These are phyloP conservation scores for Plasmopara viticola DNA, from an alignment of 352 stramenopile species.

Conservation along the genomic window DNA sequence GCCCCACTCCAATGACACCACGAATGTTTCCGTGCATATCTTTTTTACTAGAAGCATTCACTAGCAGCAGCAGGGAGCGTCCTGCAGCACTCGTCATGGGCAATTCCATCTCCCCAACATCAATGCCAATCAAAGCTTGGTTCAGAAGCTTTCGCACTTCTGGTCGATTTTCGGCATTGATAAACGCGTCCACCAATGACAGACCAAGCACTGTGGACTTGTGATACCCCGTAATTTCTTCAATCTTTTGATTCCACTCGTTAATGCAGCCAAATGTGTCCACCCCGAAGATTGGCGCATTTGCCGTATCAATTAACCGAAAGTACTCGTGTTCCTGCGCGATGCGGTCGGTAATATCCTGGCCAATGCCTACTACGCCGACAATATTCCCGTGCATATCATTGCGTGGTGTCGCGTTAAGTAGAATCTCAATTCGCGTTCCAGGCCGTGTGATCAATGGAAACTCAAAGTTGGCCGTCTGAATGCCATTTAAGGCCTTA, in stretches of 20 bases:
- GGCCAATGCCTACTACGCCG: constrained; percentile 80
- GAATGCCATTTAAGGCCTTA: constrained; percentile 60
- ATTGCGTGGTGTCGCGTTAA: constrained; percentile 67
- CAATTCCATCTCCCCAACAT: constrained; percentile 65
- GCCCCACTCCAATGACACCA: constrained; percentile 81
- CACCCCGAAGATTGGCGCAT: constrained; percentile 69
- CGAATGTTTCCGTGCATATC: constrained; percentile 84
- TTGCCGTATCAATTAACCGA: constrained; percentile 66
- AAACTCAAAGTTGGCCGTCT: constrained; percentile 86
- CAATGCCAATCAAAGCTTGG: constrained; percentile 58
- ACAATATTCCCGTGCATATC: constrained; percentile 75
- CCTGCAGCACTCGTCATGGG: constrained; percentile 51
- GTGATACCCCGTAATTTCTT: constrained; percentile 65
- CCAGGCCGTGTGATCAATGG: constrained; percentile 67
- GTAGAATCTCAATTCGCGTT: constrained; percentile 67
- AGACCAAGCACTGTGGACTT: constrained; percentile 49
- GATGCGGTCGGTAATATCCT: constrained; percentile 79
- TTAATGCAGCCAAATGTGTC: constrained; percentile 71
- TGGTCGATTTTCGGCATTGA: constrained; percentile 43
- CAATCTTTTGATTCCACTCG: constrained; percentile 75
- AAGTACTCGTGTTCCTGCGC: constrained; percentile 77
- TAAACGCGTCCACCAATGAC: constrained; percentile 58
- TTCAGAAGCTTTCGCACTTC: constrained; percentile 54
- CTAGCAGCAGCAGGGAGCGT: constrained; percentile 39
- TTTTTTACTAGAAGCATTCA: constrained; percentile 71